A percentile compares a stretch with the other conserved stretches of the same genome.
phyloP scores from a whole-genome alignment of 2,329 filamentous ascomycete species.

The Penicillium brevicompactum region DNA sequence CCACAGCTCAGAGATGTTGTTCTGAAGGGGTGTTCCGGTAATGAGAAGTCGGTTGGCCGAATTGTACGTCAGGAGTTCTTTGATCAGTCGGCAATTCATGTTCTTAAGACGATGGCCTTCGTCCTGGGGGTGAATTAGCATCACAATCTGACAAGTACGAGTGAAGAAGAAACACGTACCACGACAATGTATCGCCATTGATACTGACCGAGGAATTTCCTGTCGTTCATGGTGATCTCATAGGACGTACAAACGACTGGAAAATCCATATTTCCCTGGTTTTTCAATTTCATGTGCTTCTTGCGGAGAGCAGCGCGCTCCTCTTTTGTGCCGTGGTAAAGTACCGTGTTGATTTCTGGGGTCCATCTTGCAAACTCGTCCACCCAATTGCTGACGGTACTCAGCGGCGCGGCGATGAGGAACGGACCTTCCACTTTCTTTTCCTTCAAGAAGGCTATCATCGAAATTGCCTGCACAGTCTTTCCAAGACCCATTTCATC shows the following conservation, averaged over 20 bases:
- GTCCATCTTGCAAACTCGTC: constrained; percentile 92
- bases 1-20: constrained; percentile 94
- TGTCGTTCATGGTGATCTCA: constrained; percentile 92
- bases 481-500: constrained; percentile 96
- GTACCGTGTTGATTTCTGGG: constrained; percentile 79
- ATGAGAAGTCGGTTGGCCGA: constrained; percentile 91
- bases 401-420: constrained; percentile 84
- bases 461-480: constrained; percentile 85
- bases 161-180: constrained; percentile 44
- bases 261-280: constrained; percentile 72
- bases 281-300: constrained; percentile 66
- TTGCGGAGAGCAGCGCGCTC: constrained; percentile 76
- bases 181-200: constrained; percentile 99
- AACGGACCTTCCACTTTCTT: constrained; percentile 88
- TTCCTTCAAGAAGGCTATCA: constrained; percentile 84
- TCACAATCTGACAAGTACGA: background rate
- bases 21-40: constrained; percentile 92
- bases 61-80: constrained; percentile 82
- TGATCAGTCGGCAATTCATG: constrained; percentile 87
- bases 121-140: constrained; percentile 57
- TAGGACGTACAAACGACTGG: constrained; percentile 94
- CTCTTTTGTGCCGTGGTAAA: constrained; percentile 84
- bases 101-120: constrained; percentile 98
- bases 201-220: constrained; percentile 76
- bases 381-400: constrained; percentile 93